phyloP scores from a whole-genome alignment of 2,329 filamentous ascomycete genomes.

The Ceratocystis harringtonii region DNA sequence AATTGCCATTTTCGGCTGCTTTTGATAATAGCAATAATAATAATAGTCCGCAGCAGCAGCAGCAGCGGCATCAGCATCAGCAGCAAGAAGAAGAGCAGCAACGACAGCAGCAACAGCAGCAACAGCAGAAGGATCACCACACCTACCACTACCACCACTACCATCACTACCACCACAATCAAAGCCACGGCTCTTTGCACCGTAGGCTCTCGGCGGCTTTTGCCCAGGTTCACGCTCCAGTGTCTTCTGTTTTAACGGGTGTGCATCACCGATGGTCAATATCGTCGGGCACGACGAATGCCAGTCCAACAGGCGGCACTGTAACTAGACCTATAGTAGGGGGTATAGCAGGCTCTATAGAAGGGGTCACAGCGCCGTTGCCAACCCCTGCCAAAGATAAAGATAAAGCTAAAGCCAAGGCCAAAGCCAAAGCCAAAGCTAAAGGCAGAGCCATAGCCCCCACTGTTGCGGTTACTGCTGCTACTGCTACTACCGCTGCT shows the following conservation, averaged over 20 bases:
- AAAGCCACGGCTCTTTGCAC: not conserved
- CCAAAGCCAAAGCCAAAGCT: not conserved
- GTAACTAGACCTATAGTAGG: not conserved
- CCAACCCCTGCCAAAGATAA: not conserved
- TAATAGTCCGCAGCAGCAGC: not conserved
- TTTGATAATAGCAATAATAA: not conserved
- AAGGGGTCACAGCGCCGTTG: not conserved
- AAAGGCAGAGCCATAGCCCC: not conserved
- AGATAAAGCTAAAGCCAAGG: not conserved
- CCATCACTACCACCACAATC: not conserved
- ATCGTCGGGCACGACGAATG: not conserved
- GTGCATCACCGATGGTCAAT: conserved; percentile 1
- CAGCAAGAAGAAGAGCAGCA: too few species aligned
- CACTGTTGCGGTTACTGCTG: too few species aligned
- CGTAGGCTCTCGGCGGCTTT: conserved; percentile 1
- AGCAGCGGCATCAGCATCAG: too few species aligned
- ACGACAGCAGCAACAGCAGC: too few species aligned
- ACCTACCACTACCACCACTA: too few species aligned
- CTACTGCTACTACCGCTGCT: too few species aligned
- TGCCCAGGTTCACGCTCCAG: not conserved
- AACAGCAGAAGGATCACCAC: too few species aligned
- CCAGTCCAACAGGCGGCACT: not conserved
- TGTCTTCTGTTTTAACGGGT: not conserved
- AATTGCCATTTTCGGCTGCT: not conserved
- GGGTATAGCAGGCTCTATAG: not conserved